phyloP scores from a whole-genome alignment of 2,329 filamentous ascomycete species.

The Alternaria sp. region DNA sequence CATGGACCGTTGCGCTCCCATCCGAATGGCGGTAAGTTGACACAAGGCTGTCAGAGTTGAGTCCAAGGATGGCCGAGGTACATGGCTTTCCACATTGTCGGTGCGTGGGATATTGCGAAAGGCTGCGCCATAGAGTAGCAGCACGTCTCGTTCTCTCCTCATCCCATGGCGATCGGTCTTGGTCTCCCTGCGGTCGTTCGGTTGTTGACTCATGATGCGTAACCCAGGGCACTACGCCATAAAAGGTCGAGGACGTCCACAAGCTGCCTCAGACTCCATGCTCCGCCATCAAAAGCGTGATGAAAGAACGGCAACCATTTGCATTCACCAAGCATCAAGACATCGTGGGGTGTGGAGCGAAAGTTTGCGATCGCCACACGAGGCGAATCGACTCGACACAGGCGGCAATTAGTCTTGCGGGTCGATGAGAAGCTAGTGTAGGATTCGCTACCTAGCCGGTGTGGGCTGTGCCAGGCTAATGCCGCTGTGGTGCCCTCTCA shows the following conservation, averaged over 20 bases:
- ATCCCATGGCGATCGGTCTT: conserved; percentile 20
- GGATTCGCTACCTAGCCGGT: neutral
- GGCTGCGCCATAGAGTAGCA: conserved; percentile 36
- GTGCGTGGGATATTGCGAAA: conserved; percentile 35
- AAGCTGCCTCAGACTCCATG: neutral
- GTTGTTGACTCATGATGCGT: conserved; percentile 13
- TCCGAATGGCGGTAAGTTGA: conserved; percentile 48
- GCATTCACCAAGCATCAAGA: neutral
- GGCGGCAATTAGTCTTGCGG: neutral
- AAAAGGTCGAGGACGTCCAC: neutral
- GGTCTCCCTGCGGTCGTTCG: neutral
- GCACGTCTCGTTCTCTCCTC: conserved; percentile 40
- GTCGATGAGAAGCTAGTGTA: conserved; percentile 8
- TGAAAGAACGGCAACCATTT: neutral
- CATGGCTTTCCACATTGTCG: conserved; percentile 23
- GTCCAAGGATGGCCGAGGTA: conserved; percentile 35
- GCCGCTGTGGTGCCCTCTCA: neutral
- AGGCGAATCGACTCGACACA: conserved; percentile 11
- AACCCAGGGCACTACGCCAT: neutral
- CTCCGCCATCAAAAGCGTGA: neutral
- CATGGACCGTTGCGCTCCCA: conserved; percentile 45
- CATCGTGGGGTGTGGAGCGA: conserved; percentile 9
- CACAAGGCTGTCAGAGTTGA: conserved; percentile 46
- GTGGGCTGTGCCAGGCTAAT: neutral
- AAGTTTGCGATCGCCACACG: conserved; percentile 21